Percentiles rank a stretch among this genome's conserved stretches.
Conservation (phyloP, 257 asterid species). For the Nicotiana undulata region DNA sequence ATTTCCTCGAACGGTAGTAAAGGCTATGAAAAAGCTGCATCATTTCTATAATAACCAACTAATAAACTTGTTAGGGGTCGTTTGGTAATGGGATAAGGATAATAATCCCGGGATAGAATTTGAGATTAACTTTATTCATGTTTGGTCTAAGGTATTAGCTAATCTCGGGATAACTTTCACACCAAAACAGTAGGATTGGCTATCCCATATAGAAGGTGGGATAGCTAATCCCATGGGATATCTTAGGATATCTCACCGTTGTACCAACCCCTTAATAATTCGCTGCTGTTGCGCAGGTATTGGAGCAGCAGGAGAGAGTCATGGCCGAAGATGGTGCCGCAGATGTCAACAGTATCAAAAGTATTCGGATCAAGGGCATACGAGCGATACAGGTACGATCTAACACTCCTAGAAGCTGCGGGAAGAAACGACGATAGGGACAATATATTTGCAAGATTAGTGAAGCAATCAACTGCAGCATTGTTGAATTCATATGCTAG, state of each 20-base stretch:
- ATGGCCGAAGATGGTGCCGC: constrained; percentile 89
- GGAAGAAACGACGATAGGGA: constrained; percentile 37
- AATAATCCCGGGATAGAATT: too few species aligned
- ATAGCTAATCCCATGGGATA: too few species aligned
- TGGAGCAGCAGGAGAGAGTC: constrained; percentile 77
- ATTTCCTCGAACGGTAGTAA: not conserved
- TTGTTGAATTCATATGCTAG: constrained; percentile 74
- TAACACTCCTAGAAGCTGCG: constrained; percentile 67
- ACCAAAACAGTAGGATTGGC: too few species aligned
- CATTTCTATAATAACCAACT: not conserved
- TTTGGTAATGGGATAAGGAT: too few species aligned
- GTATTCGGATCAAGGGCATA: constrained; percentile 72
- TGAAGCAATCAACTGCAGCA: constrained; percentile 82
- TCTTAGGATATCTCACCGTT: too few species aligned
- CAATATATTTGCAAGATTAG: constrained; percentile 36
- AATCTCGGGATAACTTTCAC: too few species aligned
- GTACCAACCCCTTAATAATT: not conserved
- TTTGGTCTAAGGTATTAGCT: too few species aligned
- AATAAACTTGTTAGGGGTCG: not conserved
- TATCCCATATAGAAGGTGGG: too few species aligned
- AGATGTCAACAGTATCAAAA: constrained; percentile 56
- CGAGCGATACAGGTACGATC: constrained; percentile 57
- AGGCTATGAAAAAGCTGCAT: not conserved
- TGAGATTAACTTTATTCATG: too few species aligned
- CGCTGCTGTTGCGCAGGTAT: constrained; percentile 27